Conservation (phyloP, 2,329 filamentous ascomycete genomes). For the Xylaria sp. region DNA sequence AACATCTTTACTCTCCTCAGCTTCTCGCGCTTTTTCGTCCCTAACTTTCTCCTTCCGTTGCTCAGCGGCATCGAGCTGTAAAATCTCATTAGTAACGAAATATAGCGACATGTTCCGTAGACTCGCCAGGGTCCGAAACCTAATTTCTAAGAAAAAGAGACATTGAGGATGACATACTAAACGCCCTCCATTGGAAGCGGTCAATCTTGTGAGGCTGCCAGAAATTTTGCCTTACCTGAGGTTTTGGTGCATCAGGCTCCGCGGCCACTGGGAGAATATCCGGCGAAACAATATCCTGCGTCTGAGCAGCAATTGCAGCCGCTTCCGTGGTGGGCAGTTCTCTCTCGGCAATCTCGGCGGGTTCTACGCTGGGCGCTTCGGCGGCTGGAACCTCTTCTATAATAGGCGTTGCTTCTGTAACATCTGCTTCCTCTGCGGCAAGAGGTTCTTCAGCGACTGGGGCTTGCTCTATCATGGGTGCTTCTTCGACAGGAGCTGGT, state of each 20-base stretch:
- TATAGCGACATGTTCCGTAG: slow-evolving; percentile 13
- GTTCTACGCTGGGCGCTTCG: slow-evolving; percentile 5
- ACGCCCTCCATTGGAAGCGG: slow-evolving; percentile 40
- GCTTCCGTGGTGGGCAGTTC: slow-evolving; percentile 21
- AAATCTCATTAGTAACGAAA: slow-evolving; percentile 18
- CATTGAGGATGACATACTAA: slow-evolving; percentile 42
- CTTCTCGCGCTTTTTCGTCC: slow-evolving; percentile 31
- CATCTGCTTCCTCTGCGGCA: slow-evolving; percentile 10
- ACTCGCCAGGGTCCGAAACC: slow-evolving; percentile 29
- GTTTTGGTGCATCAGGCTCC: slow-evolving; percentile 37
- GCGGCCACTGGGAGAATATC: slow-evolving; percentile 27
- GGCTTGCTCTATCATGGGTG: slow-evolving; percentile 8
- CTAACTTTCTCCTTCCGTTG: slow-evolving; percentile 15
- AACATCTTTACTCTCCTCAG: slow-evolving; percentile 54
- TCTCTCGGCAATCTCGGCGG: slow-evolving; percentile 23
- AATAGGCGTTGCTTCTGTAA: slow-evolving; percentile 11
- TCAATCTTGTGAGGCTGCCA: slow-evolving; percentile 41
- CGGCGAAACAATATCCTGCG: slow-evolving; percentile 17
- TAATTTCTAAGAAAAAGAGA: slow-evolving; percentile 33
- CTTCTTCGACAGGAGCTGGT: slow-evolving; percentile 2
- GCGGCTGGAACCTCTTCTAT: slow-evolving; percentile 20
- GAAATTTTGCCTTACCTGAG: slow-evolving; percentile 44
- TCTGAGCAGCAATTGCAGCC: slow-evolving; percentile 18
- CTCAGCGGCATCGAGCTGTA: slow-evolving; percentile 40
- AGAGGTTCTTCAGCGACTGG: slow-evolving; percentile 8